phyloP scores from a whole-genome alignment of 345 rosid species.

The Geranium brycei region DNA sequence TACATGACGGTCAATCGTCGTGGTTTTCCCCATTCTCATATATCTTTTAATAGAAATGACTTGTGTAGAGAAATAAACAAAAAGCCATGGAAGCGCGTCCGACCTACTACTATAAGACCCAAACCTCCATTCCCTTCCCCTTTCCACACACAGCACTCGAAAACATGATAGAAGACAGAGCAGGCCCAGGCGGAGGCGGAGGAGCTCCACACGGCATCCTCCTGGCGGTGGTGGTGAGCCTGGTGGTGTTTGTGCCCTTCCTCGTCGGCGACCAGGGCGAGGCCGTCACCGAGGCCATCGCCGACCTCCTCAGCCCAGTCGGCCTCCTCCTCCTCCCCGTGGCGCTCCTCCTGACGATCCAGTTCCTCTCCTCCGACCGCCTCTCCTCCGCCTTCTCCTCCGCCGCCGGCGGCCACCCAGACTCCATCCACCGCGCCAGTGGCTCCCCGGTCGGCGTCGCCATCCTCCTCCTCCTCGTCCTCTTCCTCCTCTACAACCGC shows the following conservation, averaged over 20 bases:
- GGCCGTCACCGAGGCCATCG: constrained; percentile 56
- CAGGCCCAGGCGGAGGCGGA: constrained; percentile 12
- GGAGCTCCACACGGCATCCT: constrained; percentile 64
- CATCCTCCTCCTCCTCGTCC: constrained; percentile 39
- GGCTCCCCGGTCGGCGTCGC: constrained; percentile 77
- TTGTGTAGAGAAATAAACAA: too few species aligned
- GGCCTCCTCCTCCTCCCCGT: constrained; percentile 73
- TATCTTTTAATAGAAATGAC: too few species aligned
- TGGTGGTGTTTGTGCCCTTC: constrained; percentile 55
- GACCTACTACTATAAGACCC: too few species aligned
- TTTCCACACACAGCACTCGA: too few species aligned
- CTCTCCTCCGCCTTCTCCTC: constrained; percentile 49
- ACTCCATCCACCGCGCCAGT: constrained; percentile 51
- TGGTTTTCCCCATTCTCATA: too few species aligned
- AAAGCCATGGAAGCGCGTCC: too few species aligned
- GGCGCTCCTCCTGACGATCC: constrained; percentile 57
- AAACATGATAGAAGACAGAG: constrained; percentile 26
- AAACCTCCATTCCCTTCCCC: too few species aligned
- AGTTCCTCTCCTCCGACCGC: constrained; percentile 73
- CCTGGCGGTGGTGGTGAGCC: constrained; percentile 47
- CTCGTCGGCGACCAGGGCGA: constrained; percentile 66
- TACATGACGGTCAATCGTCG: too few species aligned
- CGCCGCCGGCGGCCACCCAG: constrained; percentile 48
- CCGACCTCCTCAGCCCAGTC: constrained; percentile 66
- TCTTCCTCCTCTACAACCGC: constrained; percentile 60